phyloP scores from a whole-genome alignment of 2,329 filamentous ascomycete species.

The Beauveria sp. region DNA sequence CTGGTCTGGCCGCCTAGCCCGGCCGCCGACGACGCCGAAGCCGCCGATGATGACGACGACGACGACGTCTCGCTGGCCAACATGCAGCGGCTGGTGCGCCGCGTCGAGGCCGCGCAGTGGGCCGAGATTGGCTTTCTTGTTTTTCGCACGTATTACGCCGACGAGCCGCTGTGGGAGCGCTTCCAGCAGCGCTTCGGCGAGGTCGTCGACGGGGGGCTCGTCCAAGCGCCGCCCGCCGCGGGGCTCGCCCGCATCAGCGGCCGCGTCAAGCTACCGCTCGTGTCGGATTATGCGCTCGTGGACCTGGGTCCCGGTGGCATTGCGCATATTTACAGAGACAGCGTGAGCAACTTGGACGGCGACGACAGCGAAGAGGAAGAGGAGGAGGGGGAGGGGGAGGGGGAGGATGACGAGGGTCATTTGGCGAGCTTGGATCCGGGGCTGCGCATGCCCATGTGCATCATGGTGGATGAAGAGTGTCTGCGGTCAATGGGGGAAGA shows the following conservation, averaged over 20 bases:
- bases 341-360: neutral
- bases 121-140: slow-evolving; percentile 1
- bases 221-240: neutral
- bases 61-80: neutral
- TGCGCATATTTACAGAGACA: neutral
- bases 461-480: slow-evolving; percentile 4
- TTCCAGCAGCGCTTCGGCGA: neutral
- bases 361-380: neutral
- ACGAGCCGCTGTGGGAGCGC: neutral
- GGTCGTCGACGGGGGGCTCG: neutral
- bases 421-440: slow-evolving; percentile 1
- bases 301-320: neutral
- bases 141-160: neutral
- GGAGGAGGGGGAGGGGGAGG: neutral
- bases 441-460: slow-evolving; percentile 2
- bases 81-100: neutral
- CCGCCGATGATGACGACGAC: neutral
- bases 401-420: neutral
- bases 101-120: neutral
- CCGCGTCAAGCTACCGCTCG: neutral
- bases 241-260: neutral
- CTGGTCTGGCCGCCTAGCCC: neutral
- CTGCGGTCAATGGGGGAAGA: neutral
- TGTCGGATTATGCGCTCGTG: neutral
- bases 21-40: neutral